Evolutionary conservation across 148 eudicot species (phyloP), one percentile per base, ranked within the genome.

Genomic region (Fagopyrum tataricum): DNA sequence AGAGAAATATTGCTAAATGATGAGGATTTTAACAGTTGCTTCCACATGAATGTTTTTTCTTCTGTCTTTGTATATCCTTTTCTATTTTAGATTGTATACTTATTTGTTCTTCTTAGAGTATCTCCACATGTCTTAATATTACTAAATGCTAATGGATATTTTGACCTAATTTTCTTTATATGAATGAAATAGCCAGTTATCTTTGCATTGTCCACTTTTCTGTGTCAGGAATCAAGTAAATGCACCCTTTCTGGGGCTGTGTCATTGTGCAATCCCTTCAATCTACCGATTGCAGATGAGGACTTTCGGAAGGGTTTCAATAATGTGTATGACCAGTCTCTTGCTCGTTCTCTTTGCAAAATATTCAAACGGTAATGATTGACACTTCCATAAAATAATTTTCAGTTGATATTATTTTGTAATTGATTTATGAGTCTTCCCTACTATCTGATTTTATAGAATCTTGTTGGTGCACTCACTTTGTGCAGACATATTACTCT

Each of bases 201-300:
- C 15, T 15, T 37, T 37, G 4, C 69, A 20, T 64, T 64, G 43
- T 64, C 69, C 44, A 14, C 31, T 64, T 64, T 37, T 64, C 69
- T 64, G 9, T 64, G 4, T 15, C 91, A 95, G 97, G 97, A 89
- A 83, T 84, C 97, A 43, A 73, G 71, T 66, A 77, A 80, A 49
- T 88, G 97, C 78, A 81, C 82, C 58, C 91, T 95, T 75, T 81
- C 97, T 73, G 98, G 98, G 42, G 98, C 97, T 10, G 91, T 90
- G 77, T 90, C 97, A 71, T 79, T 95, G 81, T 95, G 98, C 82
- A 95, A 91, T 81, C 98, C 98, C 59, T 95, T 95, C 87, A 87
- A 95, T 80, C 84, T 95, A 74, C 91, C 90, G 70, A 80, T 91
- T 75, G 96, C 98, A 58, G 93, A 91, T 81, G 96, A 91, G 83